Evolutionary conservation across 371 early-diverging fungal genomes (phyloP).

Genomic region (Rhizomucor pusillus): DNA sequence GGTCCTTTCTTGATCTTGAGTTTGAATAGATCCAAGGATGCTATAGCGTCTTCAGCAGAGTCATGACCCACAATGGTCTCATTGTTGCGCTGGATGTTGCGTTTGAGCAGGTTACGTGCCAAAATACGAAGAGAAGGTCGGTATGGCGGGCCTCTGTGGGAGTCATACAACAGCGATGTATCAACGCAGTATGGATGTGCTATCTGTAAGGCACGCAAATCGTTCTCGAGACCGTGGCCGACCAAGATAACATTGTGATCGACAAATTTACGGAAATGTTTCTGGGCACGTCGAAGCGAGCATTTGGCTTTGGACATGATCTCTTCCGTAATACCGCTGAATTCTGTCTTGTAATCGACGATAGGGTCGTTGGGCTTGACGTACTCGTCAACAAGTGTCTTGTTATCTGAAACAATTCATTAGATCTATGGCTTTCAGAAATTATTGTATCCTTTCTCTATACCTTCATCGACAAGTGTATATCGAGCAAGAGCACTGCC

Average conservation of each 20-base stretch:
- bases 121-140: conserved; percentile 58
- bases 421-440: neutral
- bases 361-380: conserved; percentile 67
- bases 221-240: conserved; percentile 45
- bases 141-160: conserved; percentile 58
- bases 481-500: conserved; percentile 75
- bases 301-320: conserved; percentile 52
- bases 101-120: conserved; percentile 52
- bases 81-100: conserved; percentile 57
- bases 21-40: conserved; percentile 70
- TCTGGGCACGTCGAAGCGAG: conserved; percentile 59
- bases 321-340: conserved; percentile 69
- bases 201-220: conserved; percentile 40
- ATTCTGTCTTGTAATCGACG: conserved; percentile 67
- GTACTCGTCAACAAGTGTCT: conserved; percentile 65
- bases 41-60: conserved; percentile 73
- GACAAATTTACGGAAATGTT: conserved; percentile 50
- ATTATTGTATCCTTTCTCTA: neutral
- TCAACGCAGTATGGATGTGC: conserved; percentile 71
- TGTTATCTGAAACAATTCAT: conserved; percentile 26
- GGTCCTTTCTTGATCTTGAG: conserved; percentile 51
- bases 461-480: conserved; percentile 59
- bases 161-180: conserved; percentile 66
- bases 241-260: conserved; percentile 58
- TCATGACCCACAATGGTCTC: conserved; percentile 64